Percentiles rank a stretch among this genome's conserved stretches.
phyloP scores from a whole-genome alignment of 148 eudicot species.

The Rhododendron kiyosumense region DNA sequence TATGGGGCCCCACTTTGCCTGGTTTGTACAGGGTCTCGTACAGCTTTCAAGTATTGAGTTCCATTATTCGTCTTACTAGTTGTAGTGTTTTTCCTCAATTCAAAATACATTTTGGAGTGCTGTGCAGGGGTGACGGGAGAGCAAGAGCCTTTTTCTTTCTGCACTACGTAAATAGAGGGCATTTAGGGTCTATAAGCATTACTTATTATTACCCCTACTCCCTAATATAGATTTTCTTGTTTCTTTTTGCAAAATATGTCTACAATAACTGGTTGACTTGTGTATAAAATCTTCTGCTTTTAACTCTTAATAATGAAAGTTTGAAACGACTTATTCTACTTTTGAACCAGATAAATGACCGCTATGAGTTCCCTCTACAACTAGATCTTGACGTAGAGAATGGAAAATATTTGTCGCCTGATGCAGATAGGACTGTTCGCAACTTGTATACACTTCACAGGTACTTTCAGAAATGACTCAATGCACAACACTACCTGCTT shows the following conservation, averaged over 20 bases:
- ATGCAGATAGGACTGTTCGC: constrained; percentile 79
- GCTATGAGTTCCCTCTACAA: constrained; percentile 80
- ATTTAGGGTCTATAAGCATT: background rate
- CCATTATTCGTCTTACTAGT: background rate
- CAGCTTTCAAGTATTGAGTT: background rate
- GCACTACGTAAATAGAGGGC: background rate
- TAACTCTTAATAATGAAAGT: background rate
- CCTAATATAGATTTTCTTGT: background rate
- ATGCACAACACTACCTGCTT: background rate
- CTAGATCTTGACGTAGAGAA: constrained; percentile 77
- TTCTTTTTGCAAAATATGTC: background rate
- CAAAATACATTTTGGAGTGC: background rate
- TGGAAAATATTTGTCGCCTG: constrained; percentile 75
- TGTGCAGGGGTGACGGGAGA: background rate
- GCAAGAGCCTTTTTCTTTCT: background rate
- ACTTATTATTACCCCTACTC: background rate
- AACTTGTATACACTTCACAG: constrained; percentile 82
- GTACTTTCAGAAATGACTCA: constrained; percentile 17
- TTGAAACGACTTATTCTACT: background rate
- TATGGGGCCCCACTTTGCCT: background rate
- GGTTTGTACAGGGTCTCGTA: background rate
- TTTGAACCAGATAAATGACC: constrained; percentile 63
- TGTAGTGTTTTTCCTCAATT: background rate
- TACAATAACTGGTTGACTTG: background rate
- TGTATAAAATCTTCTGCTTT: background rate